Base-by-base conservation (phyloP, 345 rosid species). In the Noccaea bulbosa region DNA sequence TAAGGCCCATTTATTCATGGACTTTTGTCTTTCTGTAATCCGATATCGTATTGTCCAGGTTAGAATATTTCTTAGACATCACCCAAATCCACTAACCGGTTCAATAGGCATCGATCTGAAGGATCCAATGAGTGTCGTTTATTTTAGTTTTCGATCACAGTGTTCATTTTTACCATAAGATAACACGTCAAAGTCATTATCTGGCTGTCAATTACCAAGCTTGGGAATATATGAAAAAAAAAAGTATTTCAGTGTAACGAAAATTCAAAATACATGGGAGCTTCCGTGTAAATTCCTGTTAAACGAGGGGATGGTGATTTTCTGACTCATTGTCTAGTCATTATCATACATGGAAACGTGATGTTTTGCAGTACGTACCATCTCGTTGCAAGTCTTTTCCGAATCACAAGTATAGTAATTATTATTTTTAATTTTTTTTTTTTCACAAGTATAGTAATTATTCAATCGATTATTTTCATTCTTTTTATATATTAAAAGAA, bases 261-360 rank as follows among this genome's bases (percentile, higher is more conserved):
- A 57, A 45, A 46, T 8, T 57, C 17, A 57, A 57, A 22, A 15
- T 14, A 24, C 14, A n/a, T n/a, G n/a, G 41, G 16, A 14, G 57
- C 48, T 73, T 56, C 11, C 71, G 66, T 56, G 66, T 48, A 73
- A 73, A 30, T 22, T 2, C 46, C 12, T 37, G 6, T 35, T 22
- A 6, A 22, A 53, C 12, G 55, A 64, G 9, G 38, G 4, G 22
- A 7, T 16, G 22, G 58, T 65, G 56, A 33, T 34, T 54, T 54
- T 63, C 43, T 27, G 65, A 73, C 53, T 73, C 71, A 40, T 39
- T 54, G 40, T 66, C 77, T 73, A 73, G 66, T 73, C 77, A 73
- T 39, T 37, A 48, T 0, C 40, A 17, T 65, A 57, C 71, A 65
- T 65, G 66, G 38, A 65, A 47, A 73, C 52, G 61, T 65, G 71